Evolutionary conservation across 768 basidiomycete genomes (phyloP).

Genomic region (Chalciporus chontae): DNA sequence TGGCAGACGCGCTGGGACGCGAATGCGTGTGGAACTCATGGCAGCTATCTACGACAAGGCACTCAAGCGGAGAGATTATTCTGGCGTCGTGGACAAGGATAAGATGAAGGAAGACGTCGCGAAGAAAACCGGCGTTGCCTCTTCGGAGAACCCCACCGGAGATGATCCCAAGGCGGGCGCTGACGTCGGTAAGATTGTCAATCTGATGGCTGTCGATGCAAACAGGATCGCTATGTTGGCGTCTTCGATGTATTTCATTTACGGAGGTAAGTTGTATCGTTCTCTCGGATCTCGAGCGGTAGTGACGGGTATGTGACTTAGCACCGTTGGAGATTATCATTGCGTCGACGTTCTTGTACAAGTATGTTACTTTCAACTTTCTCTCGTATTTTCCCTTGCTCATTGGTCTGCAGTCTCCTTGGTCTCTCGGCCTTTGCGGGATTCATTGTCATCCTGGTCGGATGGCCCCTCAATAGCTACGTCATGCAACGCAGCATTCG

Average conservation of each 20-base stretch:
- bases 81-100: constrained; percentile 63
- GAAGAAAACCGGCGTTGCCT: constrained; percentile 15
- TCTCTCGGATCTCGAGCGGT: not conserved
- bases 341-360: constrained; percentile 71
- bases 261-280: constrained; percentile 46
- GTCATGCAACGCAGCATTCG: constrained; percentile 37
- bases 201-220: constrained; percentile 81
- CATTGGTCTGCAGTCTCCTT: constrained; percentile 53
- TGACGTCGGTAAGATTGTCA: constrained; percentile 86
- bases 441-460: constrained; percentile 37
- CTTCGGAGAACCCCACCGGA: constrained; percentile 26
- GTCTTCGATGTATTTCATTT: constrained; percentile 61
- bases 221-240: constrained; percentile 55
- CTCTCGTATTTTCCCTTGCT: constrained; percentile 20
- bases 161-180: constrained; percentile 70
- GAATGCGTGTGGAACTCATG: constrained; percentile 78
- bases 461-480: constrained; percentile 39
- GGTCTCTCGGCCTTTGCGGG: constrained; percentile 47
- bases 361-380: constrained; percentile 38
- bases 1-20: constrained; percentile 68
- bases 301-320: constrained; percentile 12
- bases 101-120: constrained; percentile 26
- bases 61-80: constrained; percentile 77
- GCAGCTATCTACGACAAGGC: constrained; percentile 87
- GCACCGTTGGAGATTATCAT: constrained; percentile 78